Percentiles rank a stretch among this genome's conserved stretches.
These are phyloP conservation scores for Thermomyces lanuginosus DNA, from an alignment of 2,329 filamentous ascomycete genomes.

Conservation along the genomic window DNA sequence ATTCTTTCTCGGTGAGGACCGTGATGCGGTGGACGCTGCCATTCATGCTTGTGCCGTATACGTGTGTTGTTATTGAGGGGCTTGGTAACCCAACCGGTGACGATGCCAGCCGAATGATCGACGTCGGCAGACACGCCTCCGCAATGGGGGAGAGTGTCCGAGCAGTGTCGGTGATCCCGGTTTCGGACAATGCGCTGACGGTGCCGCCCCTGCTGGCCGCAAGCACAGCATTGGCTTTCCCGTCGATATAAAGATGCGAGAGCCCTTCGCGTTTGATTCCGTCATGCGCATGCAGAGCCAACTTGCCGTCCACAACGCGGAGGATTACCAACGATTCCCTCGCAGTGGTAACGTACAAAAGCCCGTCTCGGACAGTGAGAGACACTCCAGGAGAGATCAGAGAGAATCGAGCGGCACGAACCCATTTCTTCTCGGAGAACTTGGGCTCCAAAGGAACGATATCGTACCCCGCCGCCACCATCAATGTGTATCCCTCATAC, in stretches of 20 bases:
- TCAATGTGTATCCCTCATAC: conserved; percentile 28
- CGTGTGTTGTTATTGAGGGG: conserved; percentile 25
- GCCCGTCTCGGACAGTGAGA: conserved; percentile 30
- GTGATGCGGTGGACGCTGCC: conserved; percentile 56
- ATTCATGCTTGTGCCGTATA: conserved; percentile 50
- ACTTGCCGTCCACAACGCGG: conserved; percentile 20
- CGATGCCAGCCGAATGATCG: conserved; percentile 16
- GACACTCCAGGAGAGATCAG: conserved; percentile 35
- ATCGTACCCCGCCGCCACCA: conserved; percentile 31
- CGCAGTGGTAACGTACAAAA: conserved; percentile 39
- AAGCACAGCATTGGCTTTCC: conserved; percentile 30
- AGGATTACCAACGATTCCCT: conserved; percentile 38
- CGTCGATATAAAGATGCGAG: conserved; percentile 23
- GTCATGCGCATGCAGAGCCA: conserved; percentile 21
- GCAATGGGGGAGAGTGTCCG: conserved; percentile 16
- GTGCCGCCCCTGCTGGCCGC: conserved; percentile 37
- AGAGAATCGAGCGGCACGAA: conserved; percentile 20
- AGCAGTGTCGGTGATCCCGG: conserved; percentile 12
- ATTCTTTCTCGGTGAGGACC: conserved; percentile 45
- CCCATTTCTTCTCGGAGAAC: conserved; percentile 26
- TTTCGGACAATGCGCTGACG: conserved; percentile 25
- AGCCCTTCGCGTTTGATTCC: conserved; percentile 17
- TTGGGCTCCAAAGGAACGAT: conserved; percentile 30
- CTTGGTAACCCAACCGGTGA: too few species aligned
- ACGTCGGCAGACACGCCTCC: conserved; percentile 20